phyloP scores from a whole-genome alignment of 495 filamentous ascomycete genomes.

The Penicillium tannophilum region DNA sequence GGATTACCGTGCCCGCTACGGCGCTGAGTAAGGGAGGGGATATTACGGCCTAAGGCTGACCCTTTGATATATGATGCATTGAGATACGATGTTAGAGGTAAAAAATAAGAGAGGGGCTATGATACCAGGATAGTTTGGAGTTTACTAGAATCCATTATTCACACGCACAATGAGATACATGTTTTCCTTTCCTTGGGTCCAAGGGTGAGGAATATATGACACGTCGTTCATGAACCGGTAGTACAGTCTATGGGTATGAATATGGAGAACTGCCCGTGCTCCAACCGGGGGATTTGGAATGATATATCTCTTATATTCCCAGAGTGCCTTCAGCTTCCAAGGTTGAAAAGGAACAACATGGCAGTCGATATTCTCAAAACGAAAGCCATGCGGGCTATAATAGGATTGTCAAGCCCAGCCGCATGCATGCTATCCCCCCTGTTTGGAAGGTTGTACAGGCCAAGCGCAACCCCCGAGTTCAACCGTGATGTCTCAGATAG shows the following conservation, averaged over 20 bases:
- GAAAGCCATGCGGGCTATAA: not conserved
- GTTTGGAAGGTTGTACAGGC: conserved; percentile 6
- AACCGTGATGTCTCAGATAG: conserved; percentile 19
- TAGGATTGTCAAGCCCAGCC: not conserved
- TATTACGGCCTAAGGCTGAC: too few relatives aligned
- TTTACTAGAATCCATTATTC: conserved; percentile 16
- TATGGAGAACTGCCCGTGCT: not conserved
- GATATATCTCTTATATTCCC: not conserved
- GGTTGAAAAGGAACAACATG: not conserved
- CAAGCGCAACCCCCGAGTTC: conserved; percentile 6
- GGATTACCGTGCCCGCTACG: conserved; percentile 77
- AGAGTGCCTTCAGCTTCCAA: not conserved
- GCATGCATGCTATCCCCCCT: conserved; percentile 10
- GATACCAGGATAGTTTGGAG: conserved; percentile 29
- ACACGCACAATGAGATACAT: not conserved
- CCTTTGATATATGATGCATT: conserved; percentile 12
- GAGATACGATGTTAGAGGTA: conserved; percentile 26
- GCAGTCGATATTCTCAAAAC: not conserved
- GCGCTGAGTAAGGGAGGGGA: conserved; percentile 34
- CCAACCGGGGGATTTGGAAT: conserved; percentile 3
- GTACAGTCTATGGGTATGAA: not conserved
- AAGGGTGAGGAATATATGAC: not conserved
- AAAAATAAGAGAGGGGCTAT: conserved; percentile 11
- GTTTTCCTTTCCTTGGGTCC: not conserved
- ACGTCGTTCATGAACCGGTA: conserved; percentile 6